Evolutionary conservation across 768 basidiomycete genomes (phyloP), one percentile per base, ranked within the genome.

Genomic region (Termitomyces sp.): DNA sequence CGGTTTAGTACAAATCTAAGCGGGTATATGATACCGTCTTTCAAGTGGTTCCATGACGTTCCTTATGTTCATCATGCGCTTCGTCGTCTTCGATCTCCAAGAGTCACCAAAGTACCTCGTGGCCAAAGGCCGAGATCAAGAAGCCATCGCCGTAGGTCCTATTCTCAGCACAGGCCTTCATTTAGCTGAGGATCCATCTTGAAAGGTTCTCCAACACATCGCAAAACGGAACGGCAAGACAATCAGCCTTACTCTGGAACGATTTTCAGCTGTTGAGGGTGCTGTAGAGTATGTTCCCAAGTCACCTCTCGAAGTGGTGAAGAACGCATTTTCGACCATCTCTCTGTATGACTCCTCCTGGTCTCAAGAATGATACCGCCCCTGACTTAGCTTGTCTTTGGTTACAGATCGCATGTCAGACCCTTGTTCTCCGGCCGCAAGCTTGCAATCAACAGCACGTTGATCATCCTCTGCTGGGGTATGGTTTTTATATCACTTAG

Each of bases 101-200:
- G 87, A 87, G 66, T 84, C 84, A 0, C 81, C 86, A 9, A 88
- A 88, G 65, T 88, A 81, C 70, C 78, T 87, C 22, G 73, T 86
- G 24, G 79, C 78, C 5, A 80, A 83, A 66, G 84, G 84, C 28
- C 79, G 79, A 45, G 85, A 88, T 65, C 75, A 76, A 52, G 83
- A 86, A 49, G 85, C 85, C 7, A 74, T 87, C 52, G 71, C 74
- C 63, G 81, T 80, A 44, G 28, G 72, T 51, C 53, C 50, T 50
- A 4, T 28, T 59, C 33, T 18, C 59, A 49, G 20, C 35, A 24
- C 6, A 20, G 5, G 15, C 24, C 18, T 48, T 55, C 6, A 24
- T 24, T 55, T 32, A 57, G 45, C 57, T 56, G 59, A 64, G 3
- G 18, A 46, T 49, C 15, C 45, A 5, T 18, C 15, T 22, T 24